Base-by-base conservation (phyloP, 2,329 filamentous ascomycete genomes). In the Magnaporthales sp. region DNA sequence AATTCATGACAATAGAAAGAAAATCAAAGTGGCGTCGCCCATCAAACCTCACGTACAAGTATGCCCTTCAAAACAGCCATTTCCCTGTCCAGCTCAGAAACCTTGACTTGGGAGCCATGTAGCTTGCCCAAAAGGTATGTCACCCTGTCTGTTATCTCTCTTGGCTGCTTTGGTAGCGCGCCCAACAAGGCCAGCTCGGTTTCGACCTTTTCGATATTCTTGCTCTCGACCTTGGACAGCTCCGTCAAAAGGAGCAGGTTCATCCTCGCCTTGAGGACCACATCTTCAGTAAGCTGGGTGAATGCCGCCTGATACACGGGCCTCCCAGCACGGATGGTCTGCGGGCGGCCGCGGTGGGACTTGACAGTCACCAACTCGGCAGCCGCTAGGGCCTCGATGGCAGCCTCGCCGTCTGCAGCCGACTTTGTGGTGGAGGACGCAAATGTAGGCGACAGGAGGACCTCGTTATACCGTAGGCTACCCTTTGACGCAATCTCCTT, bases 271-370 rank as follows among this genome's bases (percentile, higher is more conserved):
- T 84, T 83, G 58, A 97, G 81, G 0, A 92, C 91, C 7, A 83
- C 81, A 74, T 97, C 93, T 62, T 86, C 79, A 0, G 88, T 84
- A 51, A 97, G 79, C 51, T 86, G 81, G 68, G 84, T 83, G 79
- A 98, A 98, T 0, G 93, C 93, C 1, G 93, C 88, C 67, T 89
- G 87, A 77, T 94, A 96, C 29, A 98, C 90, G 0, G 94, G 93
- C 73, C 91, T 92, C 26, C 93, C 93, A 0, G 92, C 90, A 66
- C 84, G 88, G 75, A 98, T 91, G 32, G 82, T 82, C 67, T 89
- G 86, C 0, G 95, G 94, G 0, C 93, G 88, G 0, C 95, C 94
- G 62, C 91, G 89, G 64, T 83, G 80, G 4, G 87, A 87, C 29
- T 85, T 84, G 65, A 98, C 87, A 1, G 87, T 86, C 74, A 99